These are phyloP conservation scores for Poronia punctata DNA, from an alignment of 495 filamentous ascomycete genomes.

Conservation along the genomic window DNA sequence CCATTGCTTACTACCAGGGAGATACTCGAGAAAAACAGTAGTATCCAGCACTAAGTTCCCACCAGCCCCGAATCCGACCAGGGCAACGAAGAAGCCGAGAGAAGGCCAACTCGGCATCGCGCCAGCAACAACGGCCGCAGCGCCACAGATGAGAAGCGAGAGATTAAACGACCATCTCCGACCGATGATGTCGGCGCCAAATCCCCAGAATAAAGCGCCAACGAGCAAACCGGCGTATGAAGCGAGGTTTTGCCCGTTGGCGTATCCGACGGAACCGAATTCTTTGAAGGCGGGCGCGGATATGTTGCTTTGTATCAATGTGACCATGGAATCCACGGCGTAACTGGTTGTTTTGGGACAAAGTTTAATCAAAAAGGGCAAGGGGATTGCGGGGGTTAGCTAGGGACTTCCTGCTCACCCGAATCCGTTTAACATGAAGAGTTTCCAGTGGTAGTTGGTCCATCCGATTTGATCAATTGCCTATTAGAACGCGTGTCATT, in stretches of 20 bases:
- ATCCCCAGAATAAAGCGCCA: constrained; percentile 75
- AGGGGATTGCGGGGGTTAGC: background rate
- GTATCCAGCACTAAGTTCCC: constrained; percentile 68
- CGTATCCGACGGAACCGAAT: constrained; percentile 46
- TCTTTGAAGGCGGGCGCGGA: constrained; percentile 49
- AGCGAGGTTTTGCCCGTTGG: constrained; percentile 53
- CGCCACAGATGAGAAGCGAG: constrained; percentile 55
- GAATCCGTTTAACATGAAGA: constrained; percentile 61
- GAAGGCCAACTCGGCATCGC: constrained; percentile 63
- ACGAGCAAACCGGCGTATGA: constrained; percentile 63
- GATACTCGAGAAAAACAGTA: constrained; percentile 71
- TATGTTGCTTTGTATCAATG: constrained; percentile 62
- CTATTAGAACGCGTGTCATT: constrained; percentile 27
- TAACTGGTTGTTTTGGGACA: constrained; percentile 35
- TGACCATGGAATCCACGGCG: constrained; percentile 61
- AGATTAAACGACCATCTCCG: constrained; percentile 72
- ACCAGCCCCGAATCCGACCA: constrained; percentile 68
- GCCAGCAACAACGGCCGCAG: constrained; percentile 61
- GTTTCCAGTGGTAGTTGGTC: constrained; percentile 60
- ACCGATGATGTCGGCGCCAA: constrained; percentile 66
- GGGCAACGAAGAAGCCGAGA: constrained; percentile 56
- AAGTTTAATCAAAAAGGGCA: background rate
- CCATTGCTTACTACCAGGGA: constrained; percentile 70
- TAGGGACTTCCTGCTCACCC: constrained; percentile 39
- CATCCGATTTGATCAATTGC: constrained; percentile 70